A percentile compares a stretch with the other conserved stretches of the same genome.
phyloP scores from a whole-genome alignment of 2,329 filamentous ascomycete genomes.

The Ophiostoma tasmaniense region DNA sequence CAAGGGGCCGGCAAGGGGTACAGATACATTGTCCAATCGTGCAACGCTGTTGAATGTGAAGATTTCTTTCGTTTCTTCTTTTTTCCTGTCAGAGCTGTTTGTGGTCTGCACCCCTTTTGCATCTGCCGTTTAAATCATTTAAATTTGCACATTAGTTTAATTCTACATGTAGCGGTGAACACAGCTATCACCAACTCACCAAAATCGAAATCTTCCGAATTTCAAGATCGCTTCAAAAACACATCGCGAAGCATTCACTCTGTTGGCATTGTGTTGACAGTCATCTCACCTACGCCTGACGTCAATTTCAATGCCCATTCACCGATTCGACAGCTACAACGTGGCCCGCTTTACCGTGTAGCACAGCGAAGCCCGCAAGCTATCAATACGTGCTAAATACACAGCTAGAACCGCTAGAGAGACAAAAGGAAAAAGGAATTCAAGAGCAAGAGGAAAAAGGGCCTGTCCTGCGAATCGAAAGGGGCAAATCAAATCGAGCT shows the following conservation, averaged over 20 bases:
- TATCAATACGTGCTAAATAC: not conserved
- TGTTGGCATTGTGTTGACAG: not conserved
- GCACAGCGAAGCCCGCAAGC: not conserved
- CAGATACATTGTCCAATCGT: not conserved
- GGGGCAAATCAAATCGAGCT: not conserved
- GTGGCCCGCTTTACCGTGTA: not conserved
- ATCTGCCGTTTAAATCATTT: not conserved
- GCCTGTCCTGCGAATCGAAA: not conserved
- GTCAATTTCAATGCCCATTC: not conserved
- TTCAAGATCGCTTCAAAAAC: not conserved
- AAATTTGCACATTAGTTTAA: not conserved
- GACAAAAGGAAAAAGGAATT: too few species aligned
- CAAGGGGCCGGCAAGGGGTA: too few species aligned
- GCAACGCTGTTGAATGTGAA: not conserved
- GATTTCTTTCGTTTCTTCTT: not conserved
- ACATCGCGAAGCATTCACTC: not conserved
- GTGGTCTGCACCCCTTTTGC: not conserved
- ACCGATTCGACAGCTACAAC: slow-evolving; percentile 2
- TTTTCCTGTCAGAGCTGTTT: not conserved
- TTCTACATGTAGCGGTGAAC: not conserved
- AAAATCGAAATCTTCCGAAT: not conserved
- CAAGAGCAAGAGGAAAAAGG: not conserved
- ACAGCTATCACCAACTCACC: not conserved
- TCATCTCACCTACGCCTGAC: not conserved
- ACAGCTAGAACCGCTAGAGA: not conserved